Evolutionary conservation across 1,139 yeast species (phyloP).

Genomic region (Sugiyamaella neomexicana): DNA sequence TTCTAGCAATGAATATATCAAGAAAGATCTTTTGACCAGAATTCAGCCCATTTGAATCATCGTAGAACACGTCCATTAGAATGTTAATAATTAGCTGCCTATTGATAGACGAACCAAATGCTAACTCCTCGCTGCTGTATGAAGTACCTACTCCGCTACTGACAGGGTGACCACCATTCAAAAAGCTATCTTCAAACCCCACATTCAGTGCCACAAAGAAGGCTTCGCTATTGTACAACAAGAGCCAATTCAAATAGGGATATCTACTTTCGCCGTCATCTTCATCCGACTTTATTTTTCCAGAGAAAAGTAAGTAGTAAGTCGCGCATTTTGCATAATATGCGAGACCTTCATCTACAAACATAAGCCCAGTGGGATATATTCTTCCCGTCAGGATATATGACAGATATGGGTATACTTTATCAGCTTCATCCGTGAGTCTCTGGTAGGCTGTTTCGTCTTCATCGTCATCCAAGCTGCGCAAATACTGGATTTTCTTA

Average conservation of each 20-base stretch:
- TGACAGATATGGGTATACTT: constrained; percentile 62
- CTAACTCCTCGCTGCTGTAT: constrained; percentile 30
- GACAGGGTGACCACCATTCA: constrained; percentile 45
- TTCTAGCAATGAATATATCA: constrained; percentile 70
- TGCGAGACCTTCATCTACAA: constrained; percentile 37
- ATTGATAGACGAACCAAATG: constrained; percentile 43
- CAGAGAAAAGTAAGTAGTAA: constrained; percentile 58
- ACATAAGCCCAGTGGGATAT: constrained; percentile 65
- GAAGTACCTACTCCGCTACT: constrained; percentile 5
- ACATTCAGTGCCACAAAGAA: constrained; percentile 69
- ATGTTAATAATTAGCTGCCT: constrained; percentile 71
- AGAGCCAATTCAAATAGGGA: constrained; percentile 33
- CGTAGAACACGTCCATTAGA: constrained; percentile 50
- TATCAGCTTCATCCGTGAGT: constrained; percentile 33
- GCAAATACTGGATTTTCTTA: constrained; percentile 38
- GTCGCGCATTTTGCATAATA: constrained; percentile 49
- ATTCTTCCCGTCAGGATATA: constrained; percentile 73
- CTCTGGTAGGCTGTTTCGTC: constrained; percentile 18
- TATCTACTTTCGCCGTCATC: constrained; percentile 33
- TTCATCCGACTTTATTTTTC: constrained; percentile 40
- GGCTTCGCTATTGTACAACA: constrained; percentile 54
- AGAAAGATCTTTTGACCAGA: constrained; percentile 41
- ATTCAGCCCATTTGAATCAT: constrained; percentile 39
- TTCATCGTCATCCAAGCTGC: neutral
- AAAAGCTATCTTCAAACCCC: constrained; percentile 69